These are phyloP conservation scores for Acorus calamus DNA, from an alignment of 106 monocot species.

Conservation along the genomic window DNA sequence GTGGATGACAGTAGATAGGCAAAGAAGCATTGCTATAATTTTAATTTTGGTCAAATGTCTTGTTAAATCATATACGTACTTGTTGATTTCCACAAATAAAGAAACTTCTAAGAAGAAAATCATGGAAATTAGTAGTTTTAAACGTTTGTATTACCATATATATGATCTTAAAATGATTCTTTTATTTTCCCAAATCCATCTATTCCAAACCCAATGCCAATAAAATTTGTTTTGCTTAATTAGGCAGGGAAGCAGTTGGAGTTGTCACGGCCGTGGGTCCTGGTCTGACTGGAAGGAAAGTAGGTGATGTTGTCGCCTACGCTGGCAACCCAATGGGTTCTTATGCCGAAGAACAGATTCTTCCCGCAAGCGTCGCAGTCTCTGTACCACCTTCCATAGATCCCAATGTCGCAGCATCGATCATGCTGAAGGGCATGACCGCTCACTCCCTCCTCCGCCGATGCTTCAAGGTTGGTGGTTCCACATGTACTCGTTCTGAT, in stretches of 20 bases:
- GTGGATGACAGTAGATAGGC: too few relatives aligned
- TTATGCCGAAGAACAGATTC: conserved; percentile 87
- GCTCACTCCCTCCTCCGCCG: conserved; percentile 49
- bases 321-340: conserved; percentile 73
- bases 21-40: too few relatives aligned
- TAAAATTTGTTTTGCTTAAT: not conserved
- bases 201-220: too few relatives aligned
- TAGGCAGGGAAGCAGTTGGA: conserved; percentile 93
- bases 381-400: conserved; percentile 69
- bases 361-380: conserved; percentile 65
- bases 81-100: too few relatives aligned
- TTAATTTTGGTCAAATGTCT: too few relatives aligned
- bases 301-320: conserved; percentile 88
- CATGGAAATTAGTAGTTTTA: not conserved
- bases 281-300: conserved; percentile 67
- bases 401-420: conserved; percentile 51
- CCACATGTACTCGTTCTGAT: too few relatives aligned
- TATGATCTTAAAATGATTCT: not conserved
- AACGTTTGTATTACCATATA: not conserved
- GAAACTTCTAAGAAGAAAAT: too few relatives aligned
- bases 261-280: conserved; percentile 84
- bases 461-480: conserved; percentile 59
- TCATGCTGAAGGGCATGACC: conserved; percentile 93
- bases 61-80: too few relatives aligned
- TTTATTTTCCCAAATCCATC: too few relatives aligned